phyloP scores from a whole-genome alignment of 2,329 filamentous ascomycete species.

The Fusarium marasasianum region DNA sequence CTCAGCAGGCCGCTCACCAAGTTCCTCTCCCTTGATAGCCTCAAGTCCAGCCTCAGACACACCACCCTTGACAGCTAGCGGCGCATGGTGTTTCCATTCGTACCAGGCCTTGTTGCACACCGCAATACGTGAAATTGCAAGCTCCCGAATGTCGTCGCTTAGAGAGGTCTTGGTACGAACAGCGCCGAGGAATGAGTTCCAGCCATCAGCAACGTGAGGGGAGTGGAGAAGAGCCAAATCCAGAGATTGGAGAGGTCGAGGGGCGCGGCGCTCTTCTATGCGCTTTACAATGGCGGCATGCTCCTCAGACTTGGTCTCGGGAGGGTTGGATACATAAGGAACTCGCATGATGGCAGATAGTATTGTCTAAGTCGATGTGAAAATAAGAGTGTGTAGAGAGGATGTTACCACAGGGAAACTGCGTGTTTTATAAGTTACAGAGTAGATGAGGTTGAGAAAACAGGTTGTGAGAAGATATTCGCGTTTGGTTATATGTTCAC shows the following conservation, averaged over 20 bases:
- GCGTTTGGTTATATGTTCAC: slow-evolving; percentile 44
- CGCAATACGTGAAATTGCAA: slow-evolving; percentile 83
- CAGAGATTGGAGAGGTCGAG: slow-evolving; percentile 77
- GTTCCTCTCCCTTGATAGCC: slow-evolving; percentile 50
- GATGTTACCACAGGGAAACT: background rate
- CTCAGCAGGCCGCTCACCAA: slow-evolving; percentile 45
- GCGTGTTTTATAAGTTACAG: background rate
- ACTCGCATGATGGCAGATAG: slow-evolving; percentile 65
- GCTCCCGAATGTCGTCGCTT: slow-evolving; percentile 70
- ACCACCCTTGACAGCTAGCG: slow-evolving; percentile 68
- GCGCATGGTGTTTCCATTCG: slow-evolving; percentile 84
- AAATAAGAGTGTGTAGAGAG: background rate
- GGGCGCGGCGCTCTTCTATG: slow-evolving; percentile 71
- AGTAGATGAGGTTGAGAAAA: background rate
- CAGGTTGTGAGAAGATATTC: background rate
- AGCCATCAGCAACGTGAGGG: slow-evolving; percentile 78
- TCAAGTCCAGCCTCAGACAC: slow-evolving; percentile 62
- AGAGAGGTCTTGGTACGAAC: slow-evolving; percentile 65
- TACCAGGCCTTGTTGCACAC: slow-evolving; percentile 85
- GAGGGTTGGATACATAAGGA: slow-evolving; percentile 69
- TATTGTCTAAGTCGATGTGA: slow-evolving; percentile 13
- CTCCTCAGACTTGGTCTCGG: slow-evolving; percentile 53
- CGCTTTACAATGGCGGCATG: slow-evolving; percentile 69
- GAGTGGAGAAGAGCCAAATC: slow-evolving; percentile 81
- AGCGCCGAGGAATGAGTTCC: slow-evolving; percentile 75